Conservation (phyloP, 2,329 filamentous ascomycete genomes). For the Oidium heveae region DNA sequence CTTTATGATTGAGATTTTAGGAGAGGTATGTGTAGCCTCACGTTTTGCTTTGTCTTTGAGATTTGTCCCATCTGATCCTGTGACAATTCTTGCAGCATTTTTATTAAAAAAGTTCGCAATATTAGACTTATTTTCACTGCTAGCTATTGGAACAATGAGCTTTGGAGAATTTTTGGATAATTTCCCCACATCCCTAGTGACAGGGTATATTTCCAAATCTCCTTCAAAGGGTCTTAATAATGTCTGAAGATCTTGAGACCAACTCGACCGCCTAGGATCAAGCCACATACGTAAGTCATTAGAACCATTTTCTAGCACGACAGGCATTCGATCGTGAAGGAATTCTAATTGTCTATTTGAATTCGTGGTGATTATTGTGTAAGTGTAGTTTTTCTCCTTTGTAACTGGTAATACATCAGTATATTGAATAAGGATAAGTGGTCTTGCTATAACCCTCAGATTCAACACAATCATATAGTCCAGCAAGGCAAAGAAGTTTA, state of each 20-base stretch:
- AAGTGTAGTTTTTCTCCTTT: constrained; percentile 55
- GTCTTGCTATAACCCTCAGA: constrained; percentile 35
- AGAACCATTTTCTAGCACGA: constrained; percentile 58
- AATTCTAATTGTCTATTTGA: constrained; percentile 66
- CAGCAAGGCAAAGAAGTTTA: constrained; percentile 60
- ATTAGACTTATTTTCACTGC: constrained; percentile 70
- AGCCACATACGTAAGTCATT: constrained; percentile 51
- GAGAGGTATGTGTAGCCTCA: background rate
- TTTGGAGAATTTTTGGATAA: constrained; percentile 72
- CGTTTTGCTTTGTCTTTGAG: background rate
- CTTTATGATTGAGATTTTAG: constrained; percentile 3
- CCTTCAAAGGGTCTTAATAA: constrained; percentile 58
- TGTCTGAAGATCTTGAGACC: constrained; percentile 54
- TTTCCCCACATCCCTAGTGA: constrained; percentile 75
- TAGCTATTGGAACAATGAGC: constrained; percentile 64
- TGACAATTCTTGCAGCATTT: constrained; percentile 4
- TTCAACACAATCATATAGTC: constrained; percentile 70
- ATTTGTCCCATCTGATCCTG: constrained; percentile 2
- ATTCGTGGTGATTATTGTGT: constrained; percentile 79
- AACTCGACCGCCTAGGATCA: constrained; percentile 43
- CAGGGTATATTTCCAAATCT: constrained; percentile 63
- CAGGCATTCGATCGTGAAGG: constrained; percentile 87
- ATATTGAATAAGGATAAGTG: background rate
- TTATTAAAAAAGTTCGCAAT: constrained; percentile 83
- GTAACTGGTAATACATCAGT: constrained; percentile 18